Base-by-base conservation (phyloP, 192 early-diverging fungal species). In the Entomortierella beljakovae region DNA sequence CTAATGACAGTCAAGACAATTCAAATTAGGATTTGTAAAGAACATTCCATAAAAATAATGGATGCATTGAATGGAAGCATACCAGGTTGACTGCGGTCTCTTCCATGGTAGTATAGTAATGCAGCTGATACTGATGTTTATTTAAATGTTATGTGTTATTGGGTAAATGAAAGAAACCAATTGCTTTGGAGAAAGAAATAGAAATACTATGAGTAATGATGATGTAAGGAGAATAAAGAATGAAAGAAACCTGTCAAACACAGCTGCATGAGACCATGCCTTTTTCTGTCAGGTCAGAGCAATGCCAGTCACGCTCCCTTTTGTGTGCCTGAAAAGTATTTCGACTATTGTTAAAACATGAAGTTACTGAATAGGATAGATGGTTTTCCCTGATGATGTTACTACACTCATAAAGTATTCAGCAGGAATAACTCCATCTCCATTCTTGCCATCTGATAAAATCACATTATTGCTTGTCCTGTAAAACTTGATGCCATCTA, bases 391-490 rank as follows among this genome's bases (percentile, higher is more conserved):
- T 6, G 55, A 37, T 2, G 75, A 79, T 23, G 49, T 62, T 0
- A 84, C 73, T 4, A 95, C 89, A 71, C 86, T 85, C 20, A 40
- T 48, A 80, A 97, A 96, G 77, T 94, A 96, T 49, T 84, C 68
- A 1, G 85, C 63, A 22, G 83, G 66, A 33, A 97, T 85, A 26
- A 88, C 57, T 0, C 94, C 94, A 28, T 87, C 62, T 0, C 94
- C 95, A 23, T 88, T 61, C 46, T 87, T 72, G 2, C 94, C 96
- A n/a, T 84, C 79, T 10, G 88, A 93, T 55, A 94, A 75, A 35
- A 96, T 88, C 7, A 98, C 96, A 82, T 88, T 88, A 71, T 98
- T 98, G 2, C 82, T 70, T n/a, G 93, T 91, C 43, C 71, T 64
- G 46, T 87, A 93, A 66, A 98, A 96, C 61, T 84, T 80, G 64